Base-by-base conservation (phyloP, 208 protist species). In the Trypanosoma cruzi region DNA sequence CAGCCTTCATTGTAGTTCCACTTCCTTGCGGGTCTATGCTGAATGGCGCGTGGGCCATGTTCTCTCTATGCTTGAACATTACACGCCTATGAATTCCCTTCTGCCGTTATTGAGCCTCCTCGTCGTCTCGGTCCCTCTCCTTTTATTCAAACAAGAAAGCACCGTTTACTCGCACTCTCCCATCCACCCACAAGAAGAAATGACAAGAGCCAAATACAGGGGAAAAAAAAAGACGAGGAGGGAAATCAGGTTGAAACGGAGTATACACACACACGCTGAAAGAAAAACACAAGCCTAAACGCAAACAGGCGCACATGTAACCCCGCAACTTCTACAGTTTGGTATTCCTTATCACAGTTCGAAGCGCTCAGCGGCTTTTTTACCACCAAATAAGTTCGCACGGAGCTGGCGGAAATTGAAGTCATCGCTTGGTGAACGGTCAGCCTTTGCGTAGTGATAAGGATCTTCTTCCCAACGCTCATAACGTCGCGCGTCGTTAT, bases 391-490 rank as follows among this genome's bases (percentile, higher is more conserved):
- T 2, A 96, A 71, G 64, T 81, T 85, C 2, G 90, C 87, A 31
- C 88, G 83, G n/a, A 96, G 48, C 59, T 90, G 90, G 0, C 80
- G 64, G 61, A 90, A 91, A 76, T 88, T 92, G 71, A 90, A 91
- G 73, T 96, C 86, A 64, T 93, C 88, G 57, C 75, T 84, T 29
- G 88, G 86, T 8, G 82, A 86, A 49, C 90, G 88, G 61, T 96
- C 90, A 0, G 88, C 79, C 79, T 94, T 96, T 18, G 88, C 82
- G 67, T 83, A 96, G 69, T 87, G 86, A 74, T 96, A 96, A 22
- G 92, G 84, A 58, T 96, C 92, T 65, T 96, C 92, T 64, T 96
- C 92, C 89, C 92, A 96, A 13, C 92, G 88, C 67, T 93, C 87
- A 67, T 95, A 96, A 24, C 88, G 84, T 13, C 85, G 76, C 4